Conservation (phyloP, 1,284 basidiomycete genomes). For the Anthracocystis setariae region DNA sequence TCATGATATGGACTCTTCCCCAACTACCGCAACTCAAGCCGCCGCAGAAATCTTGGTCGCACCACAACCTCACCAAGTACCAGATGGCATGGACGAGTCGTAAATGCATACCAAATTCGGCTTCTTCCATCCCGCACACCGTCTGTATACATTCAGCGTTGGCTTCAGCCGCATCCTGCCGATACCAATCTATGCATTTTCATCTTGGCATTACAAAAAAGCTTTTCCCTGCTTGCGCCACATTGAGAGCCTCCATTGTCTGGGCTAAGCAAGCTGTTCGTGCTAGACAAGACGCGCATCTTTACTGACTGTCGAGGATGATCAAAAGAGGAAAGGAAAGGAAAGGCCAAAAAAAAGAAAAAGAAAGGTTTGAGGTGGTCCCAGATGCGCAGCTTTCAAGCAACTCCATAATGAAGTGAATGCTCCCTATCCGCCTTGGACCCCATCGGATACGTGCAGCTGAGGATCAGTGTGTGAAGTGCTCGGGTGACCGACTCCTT, state of each 20-base stretch:
- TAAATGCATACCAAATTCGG: background rate
- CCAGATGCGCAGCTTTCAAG: conserved; percentile 56
- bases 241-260: background rate
- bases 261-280: no score
- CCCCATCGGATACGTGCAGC: conserved; percentile 54
- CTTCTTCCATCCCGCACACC: background rate
- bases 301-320: no score
- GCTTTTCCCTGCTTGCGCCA: background rate
- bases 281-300: no score
- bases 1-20: conserved; percentile 7
- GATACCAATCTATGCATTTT: conserved; percentile 26
- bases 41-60: conserved; percentile 2
- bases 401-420: conserved; percentile 31
- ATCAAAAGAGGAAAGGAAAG: background rate
- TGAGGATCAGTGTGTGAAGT: conserved; percentile 55
- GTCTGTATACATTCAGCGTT: conserved; percentile 4
- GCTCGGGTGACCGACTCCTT: conserved; percentile 57
- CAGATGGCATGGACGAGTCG: conserved; percentile 39
- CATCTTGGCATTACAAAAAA: background rate
- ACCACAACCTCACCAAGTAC: conserved; percentile 1
- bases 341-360: conserved; percentile 11
- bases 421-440: conserved; percentile 55
- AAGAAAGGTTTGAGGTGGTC: conserved; percentile 48
- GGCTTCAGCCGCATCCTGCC: conserved; percentile 3
- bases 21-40: background rate